Evolutionary conservation across 2,329 filamentous ascomycete species (phyloP).

Genomic region (Samsoniella hepiali): DNA sequence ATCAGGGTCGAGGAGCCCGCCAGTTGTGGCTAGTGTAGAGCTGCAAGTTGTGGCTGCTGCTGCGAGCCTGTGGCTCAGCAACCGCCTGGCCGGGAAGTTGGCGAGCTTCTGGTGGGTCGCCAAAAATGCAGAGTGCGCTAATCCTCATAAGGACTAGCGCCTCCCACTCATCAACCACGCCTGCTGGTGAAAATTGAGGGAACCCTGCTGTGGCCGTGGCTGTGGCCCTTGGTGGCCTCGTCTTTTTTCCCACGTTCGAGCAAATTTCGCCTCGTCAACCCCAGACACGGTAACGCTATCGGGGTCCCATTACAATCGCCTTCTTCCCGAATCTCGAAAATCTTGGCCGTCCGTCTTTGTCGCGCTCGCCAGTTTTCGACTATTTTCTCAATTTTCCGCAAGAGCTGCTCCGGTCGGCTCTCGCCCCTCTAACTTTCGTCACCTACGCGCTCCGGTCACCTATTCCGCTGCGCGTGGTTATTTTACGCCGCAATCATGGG

Average conservation of each 20-base stretch:
- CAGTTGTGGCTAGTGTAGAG: too few species aligned
- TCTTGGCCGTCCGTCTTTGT: constrained; percentile 19
- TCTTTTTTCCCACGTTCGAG: constrained; percentile 36
- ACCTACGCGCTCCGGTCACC: constrained; percentile 38
- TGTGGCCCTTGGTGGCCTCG: constrained; percentile 29
- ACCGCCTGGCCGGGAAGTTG: neutral
- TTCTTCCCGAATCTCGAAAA: constrained; percentile 23
- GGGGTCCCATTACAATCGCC: constrained; percentile 33
- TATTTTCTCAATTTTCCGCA: constrained; percentile 17
- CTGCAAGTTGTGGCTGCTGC: neutral
- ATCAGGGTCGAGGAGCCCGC: constrained; percentile 9
- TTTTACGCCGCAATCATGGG: constrained; percentile 59
- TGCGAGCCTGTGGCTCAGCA: constrained; percentile 12
- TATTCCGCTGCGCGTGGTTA: constrained; percentile 46
- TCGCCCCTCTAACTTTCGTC: constrained; percentile 26
- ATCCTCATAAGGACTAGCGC: constrained; percentile 31
- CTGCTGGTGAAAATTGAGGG: constrained; percentile 43
- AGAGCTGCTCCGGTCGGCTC: constrained; percentile 19
- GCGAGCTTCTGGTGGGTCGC: neutral
- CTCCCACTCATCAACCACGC: constrained; percentile 36
- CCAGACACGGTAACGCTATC: constrained; percentile 41
- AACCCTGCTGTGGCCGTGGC: constrained; percentile 29
- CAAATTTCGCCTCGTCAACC: constrained; percentile 44
- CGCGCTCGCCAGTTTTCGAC: constrained; percentile 16
- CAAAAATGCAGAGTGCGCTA: constrained; percentile 18